A percentile compares a stretch with the other conserved stretches of the same genome.
phyloP scores from a whole-genome alignment of 108 stramenopile species.

The Nitzschia sp. region DNA sequence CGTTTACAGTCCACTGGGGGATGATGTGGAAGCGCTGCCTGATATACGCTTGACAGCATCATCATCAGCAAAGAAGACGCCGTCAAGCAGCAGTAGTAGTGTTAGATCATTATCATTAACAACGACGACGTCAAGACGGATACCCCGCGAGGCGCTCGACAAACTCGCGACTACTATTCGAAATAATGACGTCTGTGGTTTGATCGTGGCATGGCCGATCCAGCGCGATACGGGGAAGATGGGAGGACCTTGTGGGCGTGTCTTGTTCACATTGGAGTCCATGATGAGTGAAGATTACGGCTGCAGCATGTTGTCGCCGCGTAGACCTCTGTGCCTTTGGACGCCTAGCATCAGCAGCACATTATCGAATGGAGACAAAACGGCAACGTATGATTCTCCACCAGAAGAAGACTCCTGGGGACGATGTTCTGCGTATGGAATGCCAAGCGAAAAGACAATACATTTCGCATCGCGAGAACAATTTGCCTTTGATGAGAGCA shows the following conservation, averaged over 20 bases:
- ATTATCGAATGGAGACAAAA: not conserved
- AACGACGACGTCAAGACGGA: not conserved
- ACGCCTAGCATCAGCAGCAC: no score
- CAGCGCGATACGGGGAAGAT: conserved; percentile 31
- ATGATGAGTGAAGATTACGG: conserved; percentile 5
- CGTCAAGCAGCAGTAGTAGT: not conserved
- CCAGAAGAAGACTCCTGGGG: conserved; percentile 24
- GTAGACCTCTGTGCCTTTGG: conserved; percentile 33
- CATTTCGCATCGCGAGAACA: conserved; percentile 34
- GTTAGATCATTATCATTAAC: not conserved
- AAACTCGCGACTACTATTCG: conserved; percentile 16
- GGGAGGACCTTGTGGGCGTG: conserved; percentile 44
- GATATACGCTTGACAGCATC: not conserved
- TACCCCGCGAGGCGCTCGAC: not conserved
- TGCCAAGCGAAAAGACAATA: not conserved
- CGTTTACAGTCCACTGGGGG: conserved; percentile 7
- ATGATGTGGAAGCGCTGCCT: conserved; percentile 12
- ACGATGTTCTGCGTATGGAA: conserved; percentile 22
- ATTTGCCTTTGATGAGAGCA: conserved; percentile 28
- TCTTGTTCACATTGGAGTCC: conserved; percentile 34
- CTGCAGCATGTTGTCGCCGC: not conserved
- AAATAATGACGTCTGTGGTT: conserved; percentile 38
- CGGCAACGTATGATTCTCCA: not conserved
- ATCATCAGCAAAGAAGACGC: not conserved
- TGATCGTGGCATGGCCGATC: conserved; percentile 49